phyloP scores from a whole-genome alignment of 2,329 filamentous ascomycete species.

The Bipolaris victoriae region DNA sequence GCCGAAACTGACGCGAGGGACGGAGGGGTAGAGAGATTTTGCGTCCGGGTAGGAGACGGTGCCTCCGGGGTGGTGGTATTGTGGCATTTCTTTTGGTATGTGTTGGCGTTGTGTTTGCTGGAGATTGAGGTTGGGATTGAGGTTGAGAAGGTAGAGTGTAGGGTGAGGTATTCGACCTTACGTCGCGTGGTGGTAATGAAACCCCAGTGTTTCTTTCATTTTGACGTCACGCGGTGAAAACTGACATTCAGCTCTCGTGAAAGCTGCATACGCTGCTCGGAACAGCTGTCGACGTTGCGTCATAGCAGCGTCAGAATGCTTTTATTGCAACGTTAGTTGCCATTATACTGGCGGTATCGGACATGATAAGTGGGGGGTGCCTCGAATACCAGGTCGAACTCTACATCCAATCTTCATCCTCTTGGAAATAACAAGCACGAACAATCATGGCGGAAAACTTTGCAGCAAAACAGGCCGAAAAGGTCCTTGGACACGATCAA shows the following conservation, averaged over 20 bases:
- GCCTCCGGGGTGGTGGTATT: neutral
- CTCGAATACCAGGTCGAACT: too few relatives aligned
- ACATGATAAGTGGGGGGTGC: too few relatives aligned
- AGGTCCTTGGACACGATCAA: neutral
- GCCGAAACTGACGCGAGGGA: constrained; percentile 27
- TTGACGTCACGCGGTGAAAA: neutral
- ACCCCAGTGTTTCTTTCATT: neutral
- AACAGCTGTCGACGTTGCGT: neutral
- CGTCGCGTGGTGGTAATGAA: neutral
- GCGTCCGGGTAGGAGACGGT: constrained; percentile 13
- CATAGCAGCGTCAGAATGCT: neutral
- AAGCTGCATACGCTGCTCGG: neutral
- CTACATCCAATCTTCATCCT: too few relatives aligned
- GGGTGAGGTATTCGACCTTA: too few relatives aligned
- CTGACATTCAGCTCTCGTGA: neutral
- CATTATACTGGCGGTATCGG: too few relatives aligned
- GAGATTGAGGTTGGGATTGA: neutral
- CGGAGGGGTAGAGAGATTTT: constrained; percentile 26
- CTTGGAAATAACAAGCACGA: neutral
- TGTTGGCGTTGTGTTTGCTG: neutral
- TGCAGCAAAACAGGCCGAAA: neutral
- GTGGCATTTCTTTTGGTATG: neutral
- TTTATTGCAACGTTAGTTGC: neutral
- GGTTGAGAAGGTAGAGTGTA: neutral
- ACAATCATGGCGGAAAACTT: neutral